Base-by-base conservation (phyloP, 2,329 filamentous ascomycete species). In the Aspergillus ibericus region DNA sequence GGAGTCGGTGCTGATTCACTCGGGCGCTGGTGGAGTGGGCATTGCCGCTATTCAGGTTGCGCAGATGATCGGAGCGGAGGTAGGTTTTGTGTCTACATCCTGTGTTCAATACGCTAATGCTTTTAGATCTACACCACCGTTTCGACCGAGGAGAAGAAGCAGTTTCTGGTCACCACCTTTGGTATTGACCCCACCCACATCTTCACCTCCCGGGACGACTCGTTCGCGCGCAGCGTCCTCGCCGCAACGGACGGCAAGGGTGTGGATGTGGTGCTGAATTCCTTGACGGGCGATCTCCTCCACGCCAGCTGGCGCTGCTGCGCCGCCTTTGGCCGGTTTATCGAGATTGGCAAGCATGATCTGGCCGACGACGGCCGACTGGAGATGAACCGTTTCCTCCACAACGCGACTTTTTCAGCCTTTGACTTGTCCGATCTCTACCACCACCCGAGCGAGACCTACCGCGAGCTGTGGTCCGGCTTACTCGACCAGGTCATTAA, bases 381-480 rank as follows among this genome's bases (percentile, higher is more conserved):
- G 32, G 53, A 53, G 15, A 55, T 59, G 40, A 10, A 25, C 34
- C 25, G 12, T 4, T 60, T 60, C 18, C 5, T 5, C 2, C 38
- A 40, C 12, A 25, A 51, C 12, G 15, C 25, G n/a, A n/a, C 13
- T 44, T 50, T 3, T 60, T 54, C 7, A 54, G 54, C 58, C 0
- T 60, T 60, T 16, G 58, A 60, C n/a, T 25, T 60, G 63, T 13
- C 59, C 4, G 6, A 27, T 7, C 40, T 60, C 4, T 57, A 44
- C 20, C 40, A 13, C 44, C 53, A 3, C 13, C 13, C 1, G 22
- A 47, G n/a, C 15, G n/a, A 35, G 62, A 0, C 56, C 61, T 22
- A 63, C 63, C 5, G 67, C 63, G 52, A 63, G 60, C 49, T 69
- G 60, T 53, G 63, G 66, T 25, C 60, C 63, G 1, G 2, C 3